Base-by-base conservation (phyloP, 805 yeast species). In the Yarrowia osloensis region DNA sequence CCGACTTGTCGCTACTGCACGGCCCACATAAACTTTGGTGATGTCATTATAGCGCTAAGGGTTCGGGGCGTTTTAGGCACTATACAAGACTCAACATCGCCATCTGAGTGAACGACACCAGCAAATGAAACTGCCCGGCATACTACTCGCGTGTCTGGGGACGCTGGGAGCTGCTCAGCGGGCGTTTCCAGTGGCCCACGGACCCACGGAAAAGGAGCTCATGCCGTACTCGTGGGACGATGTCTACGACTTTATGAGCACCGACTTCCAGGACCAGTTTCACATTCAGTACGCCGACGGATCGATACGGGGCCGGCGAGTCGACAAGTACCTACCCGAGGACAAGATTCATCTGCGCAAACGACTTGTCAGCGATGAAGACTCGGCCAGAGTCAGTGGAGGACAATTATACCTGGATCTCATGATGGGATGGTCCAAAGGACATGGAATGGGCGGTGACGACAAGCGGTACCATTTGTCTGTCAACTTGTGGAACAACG, bases 351-450 rank as follows among this genome's bases (percentile, higher is more conserved):
- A 54, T 9, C 44, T 54, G 17, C 44, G 46, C 24, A 57, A 57
- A 26, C 47, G 63, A 13, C 47, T 57, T 2, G 63, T 21, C 8
- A 39, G 49, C 12, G 63, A 57, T 19, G 63, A 57, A 12, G 42
- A 40, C 31, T 44, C 63, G 11, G 63, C 63, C n/a, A 26, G 19
- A 19, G 49, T 57, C 49, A 26, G 22, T 17, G 63, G 49, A 28
- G 63, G 63, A 13, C 63, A 40, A 49, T 22, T 57, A n/a, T 57
- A 15, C 17, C 12, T 57, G 63, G 49, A 57, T 15, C 49, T 57
- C 21, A 57, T 57, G 63, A 39, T 57, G 13, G 63, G 63, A 3
- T 57, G 63, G 63, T 57, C 63, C 63, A 57, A 57, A 9, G 63
- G 63, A 2, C 35, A 40, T 11, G 63, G 63, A 4, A 2, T 57